Evolutionary conservation across 192 early-diverging fungal genomes (phyloP).

Genomic region (Coemansia sp.): DNA sequence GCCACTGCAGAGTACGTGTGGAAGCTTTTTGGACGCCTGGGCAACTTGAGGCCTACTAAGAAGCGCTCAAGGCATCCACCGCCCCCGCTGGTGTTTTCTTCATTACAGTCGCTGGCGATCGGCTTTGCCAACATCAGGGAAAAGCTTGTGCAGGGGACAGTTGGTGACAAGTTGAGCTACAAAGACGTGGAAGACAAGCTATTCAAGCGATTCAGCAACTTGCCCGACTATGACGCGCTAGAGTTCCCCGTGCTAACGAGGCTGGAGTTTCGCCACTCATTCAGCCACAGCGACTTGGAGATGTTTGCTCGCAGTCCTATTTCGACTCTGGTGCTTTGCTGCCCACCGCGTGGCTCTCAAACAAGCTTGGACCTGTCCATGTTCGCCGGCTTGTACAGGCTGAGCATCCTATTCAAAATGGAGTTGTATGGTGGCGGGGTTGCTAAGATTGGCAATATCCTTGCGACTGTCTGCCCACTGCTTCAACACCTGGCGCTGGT

Average conservation of each 20-base stretch:
- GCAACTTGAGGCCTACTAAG: neutral
- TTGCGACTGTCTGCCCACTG: neutral
- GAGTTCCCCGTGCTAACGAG: conserved; percentile 14
- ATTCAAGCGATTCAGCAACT: neutral
- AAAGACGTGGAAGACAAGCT: too few relatives aligned
- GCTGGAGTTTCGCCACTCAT: conserved; percentile 11
- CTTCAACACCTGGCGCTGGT: neutral
- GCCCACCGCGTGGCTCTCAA: neutral
- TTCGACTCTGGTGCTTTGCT: neutral
- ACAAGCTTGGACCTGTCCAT: neutral
- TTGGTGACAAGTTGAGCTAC: too few relatives aligned
- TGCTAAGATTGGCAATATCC: neutral
- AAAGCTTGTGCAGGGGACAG: too few relatives aligned
- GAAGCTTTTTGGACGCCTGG: neutral
- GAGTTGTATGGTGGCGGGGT: neutral
- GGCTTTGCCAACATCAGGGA: neutral
- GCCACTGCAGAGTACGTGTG: neutral
- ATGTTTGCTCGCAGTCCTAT: conserved; percentile 15
- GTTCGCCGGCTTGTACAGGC: neutral
- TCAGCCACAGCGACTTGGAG: neutral
- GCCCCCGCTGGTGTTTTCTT: neutral
- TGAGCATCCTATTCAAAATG: neutral
- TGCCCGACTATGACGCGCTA: neutral
- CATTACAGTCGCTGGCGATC: neutral
- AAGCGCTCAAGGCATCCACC: neutral